These are phyloP conservation scores for Colletotrichum shisoi DNA, from an alignment of 2,329 filamentous ascomycete genomes.

Conservation along the genomic window DNA sequence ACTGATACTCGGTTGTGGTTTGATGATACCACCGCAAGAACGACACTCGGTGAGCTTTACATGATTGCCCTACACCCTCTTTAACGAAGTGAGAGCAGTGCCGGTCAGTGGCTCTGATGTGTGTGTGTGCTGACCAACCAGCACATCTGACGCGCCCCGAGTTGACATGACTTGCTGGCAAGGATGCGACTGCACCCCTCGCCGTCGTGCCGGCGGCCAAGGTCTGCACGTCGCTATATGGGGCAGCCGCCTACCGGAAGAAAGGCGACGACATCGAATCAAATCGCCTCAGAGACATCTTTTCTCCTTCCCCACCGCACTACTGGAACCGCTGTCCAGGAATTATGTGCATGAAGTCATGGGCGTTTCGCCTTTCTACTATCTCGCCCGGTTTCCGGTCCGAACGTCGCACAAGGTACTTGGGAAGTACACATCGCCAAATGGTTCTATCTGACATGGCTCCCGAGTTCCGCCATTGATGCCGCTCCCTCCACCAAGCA, in stretches of 20 bases:
- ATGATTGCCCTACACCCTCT: constrained; percentile 33
- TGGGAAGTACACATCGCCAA: neutral
- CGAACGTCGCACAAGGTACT: neutral
- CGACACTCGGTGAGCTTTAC: constrained; percentile 32
- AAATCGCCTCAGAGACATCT: constrained; percentile 13
- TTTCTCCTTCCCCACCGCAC: neutral
- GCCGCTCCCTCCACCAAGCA: neutral
- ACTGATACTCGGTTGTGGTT: constrained; percentile 24
- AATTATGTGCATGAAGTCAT: neutral
- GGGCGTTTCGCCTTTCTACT: neutral
- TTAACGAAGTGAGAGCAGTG: constrained; percentile 25
- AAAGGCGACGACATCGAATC: constrained; percentile 17
- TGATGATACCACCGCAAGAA: constrained; percentile 18
- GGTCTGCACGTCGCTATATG: constrained; percentile 28
- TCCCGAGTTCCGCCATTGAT: neutral
- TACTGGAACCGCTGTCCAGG: neutral
- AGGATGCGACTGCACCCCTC: constrained; percentile 16
- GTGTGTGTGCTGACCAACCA: constrained; percentile 17
- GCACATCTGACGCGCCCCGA: constrained; percentile 1
- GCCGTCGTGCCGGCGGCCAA: constrained; percentile 18
- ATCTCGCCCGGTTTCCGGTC: neutral
- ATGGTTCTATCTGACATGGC: neutral
- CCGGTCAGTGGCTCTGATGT: constrained; percentile 26
- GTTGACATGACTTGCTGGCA: constrained; percentile 20
- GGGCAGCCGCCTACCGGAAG: neutral